Evolutionary conservation across 768 basidiomycete genomes (phyloP).

Genomic region (Lactarius akahatsu): DNA sequence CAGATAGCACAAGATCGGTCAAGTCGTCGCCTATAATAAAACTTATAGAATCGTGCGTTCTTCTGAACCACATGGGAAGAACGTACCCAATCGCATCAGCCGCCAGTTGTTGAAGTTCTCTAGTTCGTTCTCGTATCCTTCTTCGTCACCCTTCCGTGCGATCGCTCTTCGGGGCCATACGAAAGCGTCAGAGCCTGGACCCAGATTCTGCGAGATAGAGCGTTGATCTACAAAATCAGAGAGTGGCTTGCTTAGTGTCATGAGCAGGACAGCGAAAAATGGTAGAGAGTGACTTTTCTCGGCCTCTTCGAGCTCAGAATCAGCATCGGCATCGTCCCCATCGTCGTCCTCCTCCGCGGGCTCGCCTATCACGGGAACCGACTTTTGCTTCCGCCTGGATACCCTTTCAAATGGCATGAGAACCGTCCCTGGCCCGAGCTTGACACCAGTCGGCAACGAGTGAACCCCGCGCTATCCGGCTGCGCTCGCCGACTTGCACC

Average conservation of each 20-base stretch:
- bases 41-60: background rate
- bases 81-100: slow-evolving; percentile 70
- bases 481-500: slow-evolving; percentile 68
- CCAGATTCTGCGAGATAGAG: slow-evolving; percentile 49
- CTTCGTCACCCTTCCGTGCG: slow-evolving; percentile 50
- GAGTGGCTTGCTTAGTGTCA: background rate
- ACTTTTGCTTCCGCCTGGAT: slow-evolving; percentile 47
- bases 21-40: slow-evolving; percentile 53
- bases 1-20: slow-evolving; percentile 61
- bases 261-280: background rate
- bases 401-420: slow-evolving; percentile 72
- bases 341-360: slow-evolving; percentile 37
- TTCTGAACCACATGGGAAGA: background rate
- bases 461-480: slow-evolving; percentile 68
- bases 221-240: slow-evolving; percentile 46
- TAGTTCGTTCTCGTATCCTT: slow-evolving; percentile 63
- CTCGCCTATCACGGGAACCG: slow-evolving; percentile 31
- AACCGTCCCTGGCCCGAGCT: slow-evolving; percentile 68
- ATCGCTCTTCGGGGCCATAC: slow-evolving; percentile 69
- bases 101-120: slow-evolving; percentile 62
- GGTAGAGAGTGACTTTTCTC: slow-evolving; percentile 50
- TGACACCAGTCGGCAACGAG: slow-evolving; percentile 80
- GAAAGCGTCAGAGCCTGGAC: slow-evolving; percentile 71
- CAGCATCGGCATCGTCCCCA: slow-evolving; percentile 31
- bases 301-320: slow-evolving; percentile 64